These are phyloP conservation scores for Starmerella apis DNA, from an alignment of 805 yeast genomes.

Conservation along the genomic window DNA sequence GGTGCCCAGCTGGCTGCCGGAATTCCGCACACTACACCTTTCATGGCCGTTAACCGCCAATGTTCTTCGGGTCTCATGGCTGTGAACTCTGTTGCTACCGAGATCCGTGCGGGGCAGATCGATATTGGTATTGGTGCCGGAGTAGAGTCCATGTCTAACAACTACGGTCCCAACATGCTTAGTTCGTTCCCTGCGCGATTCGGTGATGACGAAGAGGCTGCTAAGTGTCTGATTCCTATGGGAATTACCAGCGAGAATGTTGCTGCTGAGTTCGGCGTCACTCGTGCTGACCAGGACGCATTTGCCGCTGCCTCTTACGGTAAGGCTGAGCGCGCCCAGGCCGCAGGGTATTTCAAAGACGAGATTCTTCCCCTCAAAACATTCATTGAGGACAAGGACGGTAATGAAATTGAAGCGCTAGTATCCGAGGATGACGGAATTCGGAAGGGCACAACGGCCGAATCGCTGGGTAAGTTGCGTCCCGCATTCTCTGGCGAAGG, in stretches of 20 bases:
- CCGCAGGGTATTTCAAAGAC: slow-evolving; percentile 64
- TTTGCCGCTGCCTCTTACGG: slow-evolving; percentile 81
- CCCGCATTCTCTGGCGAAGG: slow-evolving; percentile 86
- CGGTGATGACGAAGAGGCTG: slow-evolving; percentile 40
- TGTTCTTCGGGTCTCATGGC: slow-evolving; percentile 93
- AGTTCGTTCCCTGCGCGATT: slow-evolving; percentile 45
- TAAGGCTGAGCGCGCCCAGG: slow-evolving; percentile 70
- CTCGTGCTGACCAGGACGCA: slow-evolving; percentile 67
- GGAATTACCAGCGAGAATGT: slow-evolving; percentile 93
- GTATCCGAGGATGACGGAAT: slow-evolving; percentile 82
- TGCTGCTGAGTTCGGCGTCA: slow-evolving; percentile 51
- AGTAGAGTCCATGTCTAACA: slow-evolving; percentile 86
- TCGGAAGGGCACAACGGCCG: slow-evolving; percentile 73
- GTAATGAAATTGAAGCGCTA: slow-evolving; percentile 42
- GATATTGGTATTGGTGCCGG: slow-evolving; percentile 87
- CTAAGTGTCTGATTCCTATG: slow-evolving; percentile 85
- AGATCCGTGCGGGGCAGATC: slow-evolving; percentile 78
- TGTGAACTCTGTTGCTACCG: slow-evolving; percentile 78
- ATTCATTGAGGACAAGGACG: slow-evolving; percentile 46
- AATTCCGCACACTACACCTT: slow-evolving; percentile 67
- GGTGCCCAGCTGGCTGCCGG: slow-evolving; percentile 90
- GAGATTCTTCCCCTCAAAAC: slow-evolving; percentile 78
- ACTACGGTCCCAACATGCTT: slow-evolving; percentile 71
- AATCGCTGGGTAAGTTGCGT: slow-evolving; percentile 58
- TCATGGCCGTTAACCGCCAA: slow-evolving; percentile 80